These are phyloP conservation scores for Tulasnella sp. DNA, from an alignment of 768 basidiomycete species.

Conservation along the genomic window DNA sequence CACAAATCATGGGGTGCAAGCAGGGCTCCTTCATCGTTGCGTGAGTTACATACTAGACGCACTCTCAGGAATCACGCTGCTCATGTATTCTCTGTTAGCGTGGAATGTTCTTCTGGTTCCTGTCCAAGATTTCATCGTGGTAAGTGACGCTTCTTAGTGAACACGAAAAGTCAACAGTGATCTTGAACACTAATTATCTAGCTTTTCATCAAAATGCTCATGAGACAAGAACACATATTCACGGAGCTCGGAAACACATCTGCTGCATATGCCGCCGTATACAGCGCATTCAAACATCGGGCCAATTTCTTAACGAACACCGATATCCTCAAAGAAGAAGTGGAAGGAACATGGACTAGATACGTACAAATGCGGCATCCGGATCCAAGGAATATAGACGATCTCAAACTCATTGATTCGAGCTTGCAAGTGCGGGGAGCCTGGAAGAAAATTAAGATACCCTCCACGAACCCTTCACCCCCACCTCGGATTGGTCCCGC, in stretches of 20 bases:
- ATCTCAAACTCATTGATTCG: neutral
- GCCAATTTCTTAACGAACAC: neutral
- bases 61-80: neutral
- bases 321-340: neutral
- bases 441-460: constrained; percentile 25
- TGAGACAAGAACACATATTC: constrained; percentile 22
- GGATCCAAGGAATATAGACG: neutral
- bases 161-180: neutral
- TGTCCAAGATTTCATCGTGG: neutral
- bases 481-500: constrained; percentile 17
- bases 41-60: neutral
- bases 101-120: neutral
- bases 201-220: constrained; percentile 19
- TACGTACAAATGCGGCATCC: neutral
- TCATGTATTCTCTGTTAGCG: neutral
- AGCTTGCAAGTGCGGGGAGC: constrained; percentile 28
- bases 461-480: constrained; percentile 23
- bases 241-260: constrained; percentile 28
- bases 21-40: neutral
- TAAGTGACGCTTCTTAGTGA: neutral
- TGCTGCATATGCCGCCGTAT: constrained; percentile 22
- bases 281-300: neutral
- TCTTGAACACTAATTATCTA: neutral
- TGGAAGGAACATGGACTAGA: neutral
- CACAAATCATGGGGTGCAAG: neutral